Evolutionary conservation across 805 yeast genomes (phyloP), one percentile per base, ranked within the genome.

Genomic region (Alloascoidea hylecoeti): DNA sequence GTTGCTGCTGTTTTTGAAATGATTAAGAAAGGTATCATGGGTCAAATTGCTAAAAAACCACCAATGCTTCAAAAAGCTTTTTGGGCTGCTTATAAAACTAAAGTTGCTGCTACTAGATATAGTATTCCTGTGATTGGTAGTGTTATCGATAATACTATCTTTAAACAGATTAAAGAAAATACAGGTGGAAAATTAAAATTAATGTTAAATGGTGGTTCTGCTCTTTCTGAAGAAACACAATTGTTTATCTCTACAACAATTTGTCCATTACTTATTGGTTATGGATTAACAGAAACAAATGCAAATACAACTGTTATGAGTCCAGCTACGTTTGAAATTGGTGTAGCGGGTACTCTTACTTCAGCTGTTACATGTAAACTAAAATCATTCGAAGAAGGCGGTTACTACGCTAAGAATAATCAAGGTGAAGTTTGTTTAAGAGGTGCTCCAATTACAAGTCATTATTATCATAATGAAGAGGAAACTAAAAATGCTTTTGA

Each of bases 1-100:
- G 98, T 92, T 41, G 96, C 96, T 14, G 95, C 97, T 3, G 96
- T 92, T 38, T 92, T 96, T 95, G 98, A 92, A 66, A 70, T 80
- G 30, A 84, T 92, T 43, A 80, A 88, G 59, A 92, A 92, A 66
- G 98, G 98, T 42, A 80, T 92, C 42, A 43, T 84, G 41, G 72
- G 72, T 39, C 86, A 88, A 62, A 72, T 92, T 46, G 64, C 67
- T 46, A 70, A 74, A 50, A 66, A 68, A 50, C 80, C 95, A 14
- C 49, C 73, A 13, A 48, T 77, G 16, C 68, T 71, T 19, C 95
- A 85, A 61, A 81, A 73, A 56, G 52, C 89, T 35, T 92, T 92
- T 57, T 92, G 98, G 97, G 67, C 74, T 18, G 89, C 95, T 5
- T 85, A 64, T 61, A 68, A 70, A 51, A 72, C 92, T 40, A 92